Evolutionary conservation across 345 rosid species (phyloP), one percentile per base, ranked within the genome.

Genomic region (Gossypium raimondii): DNA sequence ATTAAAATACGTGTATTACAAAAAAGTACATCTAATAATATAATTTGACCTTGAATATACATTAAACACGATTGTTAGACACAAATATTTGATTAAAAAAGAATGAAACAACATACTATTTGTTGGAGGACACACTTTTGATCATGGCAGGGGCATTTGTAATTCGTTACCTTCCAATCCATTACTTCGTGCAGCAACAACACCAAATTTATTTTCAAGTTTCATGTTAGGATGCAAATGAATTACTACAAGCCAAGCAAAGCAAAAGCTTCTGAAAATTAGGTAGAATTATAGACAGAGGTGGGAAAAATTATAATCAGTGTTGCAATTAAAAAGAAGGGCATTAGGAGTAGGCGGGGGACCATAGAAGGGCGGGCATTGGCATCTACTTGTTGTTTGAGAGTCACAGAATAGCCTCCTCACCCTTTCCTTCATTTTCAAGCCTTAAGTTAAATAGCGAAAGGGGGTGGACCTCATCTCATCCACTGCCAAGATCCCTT

Each of bases 401-500:
- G 84, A 78, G 78, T 70, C 57, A 72, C 75, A 75, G 70, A 60
- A 65, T 72, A 34, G 41, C 41, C 41, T 34, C 74, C 76, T 73
- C 48, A 38, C 68, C 70, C 56, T 75, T 75, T 78, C 66, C 62
- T 82, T 85, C 81, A 12, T 60, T 83, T 81, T 80, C 87, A 83
- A 76, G 84, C 84, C 85, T 81, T 62, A 63, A 51, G 70, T 48
- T 73, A 66, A 75, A 66, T 17, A 55, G 81, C 16, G 78, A 72
- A 66, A 75, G 78, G 79, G 77, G 56, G 78, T 79, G 88, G 90
- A 60, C 83, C 82, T 80, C 83, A 81, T 81, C 74, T 79, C 86
- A 75, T 82, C 88, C 84, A 52, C 65, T 74, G 69, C 65, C 88
- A 82, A 84, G 82, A 87, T 89, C 87, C 84, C 81, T 80, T 78